Evolutionary conservation across 1,284 basidiomycete genomes (phyloP), one percentile per base, ranked within the genome.

Genomic region (Phaffia rhodozyma): DNA sequence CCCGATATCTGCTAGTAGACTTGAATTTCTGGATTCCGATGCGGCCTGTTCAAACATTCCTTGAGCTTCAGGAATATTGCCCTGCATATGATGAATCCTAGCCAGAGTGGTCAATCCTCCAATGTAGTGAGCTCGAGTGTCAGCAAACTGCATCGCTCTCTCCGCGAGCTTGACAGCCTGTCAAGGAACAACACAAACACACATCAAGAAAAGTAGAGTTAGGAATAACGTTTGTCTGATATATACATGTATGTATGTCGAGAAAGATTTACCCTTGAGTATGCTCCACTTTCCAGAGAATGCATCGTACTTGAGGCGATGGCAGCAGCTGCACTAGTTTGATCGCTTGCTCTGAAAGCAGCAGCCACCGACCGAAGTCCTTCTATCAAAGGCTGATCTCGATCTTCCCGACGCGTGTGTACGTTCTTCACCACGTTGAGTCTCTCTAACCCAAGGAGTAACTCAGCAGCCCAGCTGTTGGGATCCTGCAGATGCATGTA

Each of bases 161-260:
- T 97, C 93, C 4, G 91, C 91, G 21, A 96, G 79, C 77, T 96
- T 97, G 61, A 91, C 76, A 0, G 90, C 89, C 83, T 91, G 60
- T 11, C 73, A 68, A 21, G 70, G 71, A 5, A 74, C 63, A 11
- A 71, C 71, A 0, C 72, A 70, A 34, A 34, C 9, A n/a, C 18
- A 71, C 72, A 2, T 72, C 66, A 20, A 50, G 32, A 25, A 11
- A 58, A n/a, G 18, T 11, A 57, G 48, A 9, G 60, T n/a, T 13
- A 18, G 21, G 54, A 53, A 1, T 13, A 23, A 52, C 6, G 29
- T 30, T 50, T 32, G 43, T 25, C n/a, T n/a, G n/a, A n/a, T n/a
- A n/a, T n/a, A n/a, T n/a, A n/a, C n/a, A 18, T 20, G 5, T 21
- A 27, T 38, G 1, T 21, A 55, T 3, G 1, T 9, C 20, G 43